Evolutionary conservation across 2,329 filamentous ascomycete genomes (phyloP).

Genomic region (Fusarium pininemorale): DNA sequence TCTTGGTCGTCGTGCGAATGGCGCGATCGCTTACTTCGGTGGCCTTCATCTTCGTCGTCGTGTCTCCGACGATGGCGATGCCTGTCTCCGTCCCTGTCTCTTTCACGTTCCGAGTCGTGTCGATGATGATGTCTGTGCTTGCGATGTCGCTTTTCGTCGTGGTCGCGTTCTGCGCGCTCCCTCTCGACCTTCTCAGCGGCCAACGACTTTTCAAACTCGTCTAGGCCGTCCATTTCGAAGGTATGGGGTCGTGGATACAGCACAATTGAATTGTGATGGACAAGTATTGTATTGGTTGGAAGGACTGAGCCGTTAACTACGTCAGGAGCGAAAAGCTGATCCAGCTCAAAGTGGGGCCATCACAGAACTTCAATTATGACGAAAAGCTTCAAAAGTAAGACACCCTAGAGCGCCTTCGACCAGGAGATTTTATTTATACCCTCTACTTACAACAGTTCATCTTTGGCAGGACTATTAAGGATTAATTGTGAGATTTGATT

Average conservation of each 20-base stretch:
- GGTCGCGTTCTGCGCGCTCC: conserved; percentile 55
- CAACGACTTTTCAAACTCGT: conserved; percentile 81
- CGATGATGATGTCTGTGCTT: conserved; percentile 59
- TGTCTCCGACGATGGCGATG: conserved; percentile 39
- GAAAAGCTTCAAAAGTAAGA: background rate
- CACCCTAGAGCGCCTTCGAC: background rate
- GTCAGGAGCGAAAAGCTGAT: conserved; percentile 28
- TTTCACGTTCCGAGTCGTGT: conserved; percentile 47
- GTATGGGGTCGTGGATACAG: rapidly evolving
- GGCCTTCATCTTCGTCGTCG: conserved; percentile 42
- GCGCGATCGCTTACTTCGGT: conserved; percentile 42
- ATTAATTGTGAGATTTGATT: background rate
- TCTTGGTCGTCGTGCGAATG: conserved; percentile 52
- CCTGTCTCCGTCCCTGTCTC: conserved; percentile 9
- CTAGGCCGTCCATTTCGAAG: conserved; percentile 62
- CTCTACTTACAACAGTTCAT: rapidly evolving
- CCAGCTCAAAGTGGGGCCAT: conserved; percentile 7
- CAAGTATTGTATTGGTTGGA: background rate
- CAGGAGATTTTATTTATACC: rapidly evolving
- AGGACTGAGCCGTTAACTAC: conserved; percentile 5
- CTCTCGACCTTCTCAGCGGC: conserved; percentile 69
- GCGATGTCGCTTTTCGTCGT: conserved; percentile 54
- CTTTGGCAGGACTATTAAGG: rapidly evolving
- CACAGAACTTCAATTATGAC: background rate
- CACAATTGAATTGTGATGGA: background rate